Base-by-base conservation (phyloP, 1,139 yeast genomes). In the Lizanozyma gosingica region DNA sequence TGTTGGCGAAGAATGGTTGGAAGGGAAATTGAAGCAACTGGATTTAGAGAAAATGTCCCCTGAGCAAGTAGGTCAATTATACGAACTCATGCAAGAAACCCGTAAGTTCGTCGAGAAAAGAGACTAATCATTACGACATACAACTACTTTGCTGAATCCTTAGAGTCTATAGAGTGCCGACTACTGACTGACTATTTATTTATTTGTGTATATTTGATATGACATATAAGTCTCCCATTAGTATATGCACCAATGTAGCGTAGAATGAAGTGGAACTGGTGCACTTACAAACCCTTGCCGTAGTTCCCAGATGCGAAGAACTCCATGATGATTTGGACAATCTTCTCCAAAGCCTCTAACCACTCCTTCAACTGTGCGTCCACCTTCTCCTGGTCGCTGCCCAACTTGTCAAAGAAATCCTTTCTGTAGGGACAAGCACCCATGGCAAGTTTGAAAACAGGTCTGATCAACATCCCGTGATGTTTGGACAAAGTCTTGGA, bases 361-460 rank as follows among this genome's bases (percentile, higher is more conserved):
- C 96, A 87, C 33, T 55, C 76, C 43, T 61, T 65, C 54, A 87
- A 71, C 63, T 86, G 90, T 47, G 63, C 67, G 39, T 62, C 53
- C 18, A 88, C 95, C 57, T 73, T 76, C 33, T 65, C 78, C 58
- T 78, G 82, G 57, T 80, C 85, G 16, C 17, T 9, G 40, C 95
- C 95, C 51, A 87, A 73, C 67, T 86, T 87, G 44, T 61, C 80
- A 55, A 86, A 87, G 56, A 87, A 85, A 55, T 80, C 95, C 60
- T 79, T 80, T 67, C 96, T 78, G 65, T 85, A 87, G 29, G 97
- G 97, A 62, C 95, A 86, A 1, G 95, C 94, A 62, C 85, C 85
- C 96, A 87, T 87, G 42, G 96, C 96, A 57, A 88, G 73, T 71
- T 84, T 85, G 74, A 87, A 88, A 44, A 87, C 78, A 18, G 95